These are phyloP conservation scores for Entomortierella parvispora DNA, from an alignment of 192 early-diverging fungal species.

Conservation along the genomic window DNA sequence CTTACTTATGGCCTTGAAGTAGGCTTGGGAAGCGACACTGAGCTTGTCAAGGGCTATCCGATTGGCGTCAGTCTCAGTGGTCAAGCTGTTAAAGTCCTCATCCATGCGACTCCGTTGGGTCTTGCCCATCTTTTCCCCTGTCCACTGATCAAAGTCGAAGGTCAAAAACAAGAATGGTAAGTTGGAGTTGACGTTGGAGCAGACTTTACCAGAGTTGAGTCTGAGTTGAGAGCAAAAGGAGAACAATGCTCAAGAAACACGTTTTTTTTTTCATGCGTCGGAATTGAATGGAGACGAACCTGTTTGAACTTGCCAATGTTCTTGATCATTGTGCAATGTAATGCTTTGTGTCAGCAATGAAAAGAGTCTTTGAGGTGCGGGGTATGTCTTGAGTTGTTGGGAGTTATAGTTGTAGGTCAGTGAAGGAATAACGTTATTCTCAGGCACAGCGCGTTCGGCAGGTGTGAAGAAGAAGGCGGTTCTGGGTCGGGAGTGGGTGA, in stretches of 20 bases:
- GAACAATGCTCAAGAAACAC: neutral
- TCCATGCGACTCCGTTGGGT: constrained; percentile 22
- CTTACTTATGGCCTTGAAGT: constrained; percentile 24
- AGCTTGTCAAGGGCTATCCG: constrained; percentile 11
- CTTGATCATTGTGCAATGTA: constrained; percentile 16
- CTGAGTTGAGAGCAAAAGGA: neutral
- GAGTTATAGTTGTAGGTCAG: no score
- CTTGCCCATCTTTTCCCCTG: constrained; percentile 32
- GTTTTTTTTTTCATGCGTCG: neutral
- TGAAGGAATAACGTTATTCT: constrained; percentile 4
- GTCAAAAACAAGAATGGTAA: neutral
- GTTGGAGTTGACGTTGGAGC: neutral
- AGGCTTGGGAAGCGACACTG: constrained; percentile 9
- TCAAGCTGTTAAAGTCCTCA: constrained; percentile 18
- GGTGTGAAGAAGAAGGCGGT: no score
- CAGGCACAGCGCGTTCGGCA: no score
- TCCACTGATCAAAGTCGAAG: constrained; percentile 1
- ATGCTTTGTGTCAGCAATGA: neutral
- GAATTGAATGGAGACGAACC: constrained; percentile 7
- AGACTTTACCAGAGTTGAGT: no score
- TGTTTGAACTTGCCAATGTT: constrained; percentile 46
- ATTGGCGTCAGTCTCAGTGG: constrained; percentile 10
- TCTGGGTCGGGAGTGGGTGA: neutral
- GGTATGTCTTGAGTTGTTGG: no score
- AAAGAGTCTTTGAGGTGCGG: neutral